Evolutionary conservation across 179 eudicot species (phyloP).

Genomic region (Silene coronaria): DNA sequence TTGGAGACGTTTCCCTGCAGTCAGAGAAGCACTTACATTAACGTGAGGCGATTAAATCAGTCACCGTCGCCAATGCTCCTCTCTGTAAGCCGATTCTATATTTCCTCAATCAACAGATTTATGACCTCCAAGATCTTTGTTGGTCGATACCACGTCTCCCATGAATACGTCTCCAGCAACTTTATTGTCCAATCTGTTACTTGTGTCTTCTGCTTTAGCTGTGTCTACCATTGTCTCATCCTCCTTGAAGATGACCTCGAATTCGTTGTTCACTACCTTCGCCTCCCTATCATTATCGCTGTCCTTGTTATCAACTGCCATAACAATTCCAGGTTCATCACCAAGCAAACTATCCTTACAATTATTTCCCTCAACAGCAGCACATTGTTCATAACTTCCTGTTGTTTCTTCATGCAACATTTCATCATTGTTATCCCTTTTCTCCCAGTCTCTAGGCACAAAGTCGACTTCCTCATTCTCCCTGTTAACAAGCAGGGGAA

Average conservation of each 20-base stretch:
- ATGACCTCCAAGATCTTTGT: conserved; percentile 17
- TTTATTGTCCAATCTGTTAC: conserved; percentile 8
- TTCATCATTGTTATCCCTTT: conserved; percentile 23
- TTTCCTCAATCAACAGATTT: conserved; percentile 12
- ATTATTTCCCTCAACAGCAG: conserved; percentile 18
- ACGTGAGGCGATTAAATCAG: conserved; percentile 32
- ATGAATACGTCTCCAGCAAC: conserved; percentile 32
- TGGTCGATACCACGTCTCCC: conserved; percentile 25
- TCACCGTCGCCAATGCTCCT: conserved; percentile 47
- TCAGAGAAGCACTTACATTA: conserved; percentile 41
- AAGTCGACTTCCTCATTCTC: conserved; percentile 47
- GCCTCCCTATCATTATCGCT: conserved; percentile 9
- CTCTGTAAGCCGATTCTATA: conserved; percentile 27
- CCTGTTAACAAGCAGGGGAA: conserved; percentile 29
- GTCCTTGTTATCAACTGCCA: conserved; percentile 13
- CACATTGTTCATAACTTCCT: neutral
- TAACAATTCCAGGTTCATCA: conserved; percentile 13
- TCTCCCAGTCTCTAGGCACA: conserved; percentile 30
- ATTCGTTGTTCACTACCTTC: conserved; percentile 8
- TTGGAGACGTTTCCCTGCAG: conserved; percentile 20
- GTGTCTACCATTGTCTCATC: conserved; percentile 15
- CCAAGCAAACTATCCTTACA: conserved; percentile 11
- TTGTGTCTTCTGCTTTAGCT: conserved; percentile 7
- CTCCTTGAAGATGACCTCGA: conserved; percentile 16
- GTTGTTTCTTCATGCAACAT: conserved; percentile 17